Base-by-base conservation (phyloP, 2,329 filamentous ascomycete genomes). In the Alternaria dauci region DNA sequence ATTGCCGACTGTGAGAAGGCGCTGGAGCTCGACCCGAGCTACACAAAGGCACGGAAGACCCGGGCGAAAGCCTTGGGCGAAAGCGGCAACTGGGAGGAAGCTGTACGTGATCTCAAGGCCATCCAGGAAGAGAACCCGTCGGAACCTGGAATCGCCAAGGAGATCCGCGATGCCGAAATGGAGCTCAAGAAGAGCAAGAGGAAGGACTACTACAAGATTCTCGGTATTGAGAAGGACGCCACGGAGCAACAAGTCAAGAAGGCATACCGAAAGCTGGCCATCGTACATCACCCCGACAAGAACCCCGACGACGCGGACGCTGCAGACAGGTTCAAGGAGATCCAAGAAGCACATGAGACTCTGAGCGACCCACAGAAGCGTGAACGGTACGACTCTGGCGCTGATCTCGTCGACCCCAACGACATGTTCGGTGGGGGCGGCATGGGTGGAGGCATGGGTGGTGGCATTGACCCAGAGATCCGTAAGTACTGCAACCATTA, bases 181-280 rank as follows among this genome's bases (percentile, higher is more conserved):
- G 95, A 99, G 81, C 83, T 98, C 65, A 99, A 99, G 89, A 98
- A 98, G 89, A 91, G 91, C 78, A 91, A 94, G 81, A 87, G 95
- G 63, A 99, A 99, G 81, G 95, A 99, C 76, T 98, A 97, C 82
- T 99, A 99, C 85, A 97, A 97, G 87, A 97, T 98, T 68, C 88
- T 99, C 54, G 91, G 90, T 6, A 83, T 99, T 8, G 84, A 91
- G 59, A 98, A 97, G 84, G 91, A 94, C 63, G 93, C 93, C 38
- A 87, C 87, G 41, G 93, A 96, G 23, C 85, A 85, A 58, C 88
- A 95, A 55, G 95, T 99, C 83, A 99, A 98, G 86, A 94, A 94
- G 83, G 95, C 94, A 2, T 99, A 99, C 83, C 89, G 94, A 68
- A 97, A 95, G 81, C 86, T 97, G 75, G 95, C 95, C 58, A 94